Evolutionary conservation across 2,329 filamentous ascomycete species (phyloP), one percentile per base, ranked within the genome.

Genomic region (Gaeumannomyces tritici): DNA sequence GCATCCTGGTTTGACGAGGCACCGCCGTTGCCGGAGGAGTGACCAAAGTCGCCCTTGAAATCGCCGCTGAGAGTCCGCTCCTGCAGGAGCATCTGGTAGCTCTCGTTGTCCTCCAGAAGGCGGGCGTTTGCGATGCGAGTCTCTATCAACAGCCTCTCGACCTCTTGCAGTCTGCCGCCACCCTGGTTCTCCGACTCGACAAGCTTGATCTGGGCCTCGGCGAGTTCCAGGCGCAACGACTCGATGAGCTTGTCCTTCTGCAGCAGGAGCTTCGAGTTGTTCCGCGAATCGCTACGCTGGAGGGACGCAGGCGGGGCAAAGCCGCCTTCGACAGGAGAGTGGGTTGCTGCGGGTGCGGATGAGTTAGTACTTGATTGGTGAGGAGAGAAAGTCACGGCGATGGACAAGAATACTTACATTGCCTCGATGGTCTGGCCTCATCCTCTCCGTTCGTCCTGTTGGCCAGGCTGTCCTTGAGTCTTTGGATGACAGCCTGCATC

Each of bases 211-310:
- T 98, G 93, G 27, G 91, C 89, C 74, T 98, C 95, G 56, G 95
- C 93, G 59, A 99, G 83, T 73, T 99, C 95, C 29, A 98, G 83
- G 63, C 93, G 86, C 65, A 99, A 80, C 13, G 89, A 91, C 73
- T 98, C 93, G 69, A 99, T 98, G 64, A 97, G 80, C 76, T 96
- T 95, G 76, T 99, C 95, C 74, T 98, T 99, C 74, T 98, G 93
- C 68, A 96, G 82, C 60, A 98, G 83, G 61, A 96, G 81, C 74
- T 93, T 96, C 18, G 92, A 96, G 75, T 89, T 93, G 73, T 90
- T 96, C 66, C 89, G 85, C 42, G 92, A 96, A 69, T 96, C 90
- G 80, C 91, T 96, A 66, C 91, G 89, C 69, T 93, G 87, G 62
- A 96, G 76, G 4, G 91, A 91, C 21, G 89, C 89, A 1, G 91